phyloP scores from a whole-genome alignment of 1,284 basidiomycete genomes.

The Apiotrichum veenhuisii region DNA sequence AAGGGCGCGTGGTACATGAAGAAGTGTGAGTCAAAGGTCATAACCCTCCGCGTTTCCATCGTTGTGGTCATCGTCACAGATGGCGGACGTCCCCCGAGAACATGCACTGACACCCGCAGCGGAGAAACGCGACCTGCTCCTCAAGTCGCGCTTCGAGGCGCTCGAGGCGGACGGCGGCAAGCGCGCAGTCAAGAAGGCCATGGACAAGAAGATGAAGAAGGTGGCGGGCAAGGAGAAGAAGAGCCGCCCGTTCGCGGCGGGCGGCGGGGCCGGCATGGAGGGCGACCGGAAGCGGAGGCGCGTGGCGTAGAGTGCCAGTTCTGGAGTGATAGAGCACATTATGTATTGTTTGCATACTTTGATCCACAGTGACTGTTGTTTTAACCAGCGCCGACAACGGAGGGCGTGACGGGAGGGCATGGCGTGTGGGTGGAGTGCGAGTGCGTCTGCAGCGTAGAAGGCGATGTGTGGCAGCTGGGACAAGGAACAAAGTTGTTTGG shows the following conservation, averaged over 20 bases:
- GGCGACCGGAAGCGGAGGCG: constrained; percentile 18
- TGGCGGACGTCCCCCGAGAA: no score
- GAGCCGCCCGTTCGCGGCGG: constrained; percentile 62
- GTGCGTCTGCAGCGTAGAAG: no score
- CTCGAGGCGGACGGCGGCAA: constrained; percentile 70
- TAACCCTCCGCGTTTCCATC: no score
- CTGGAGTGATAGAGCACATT: neutral
- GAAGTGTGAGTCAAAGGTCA: constrained; percentile 59
- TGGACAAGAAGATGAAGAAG: constrained; percentile 86
- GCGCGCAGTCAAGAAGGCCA: constrained; percentile 74
- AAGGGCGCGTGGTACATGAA: constrained; percentile 88
- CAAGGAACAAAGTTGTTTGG: no score
- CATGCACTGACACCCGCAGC: constrained; percentile 52
- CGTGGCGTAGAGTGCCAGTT: constrained; percentile 9
- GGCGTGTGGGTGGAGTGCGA: no score
- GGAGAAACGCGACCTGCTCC: constrained; percentile 68
- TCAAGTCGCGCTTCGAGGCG: constrained; percentile 70
- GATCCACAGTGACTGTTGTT: no score
- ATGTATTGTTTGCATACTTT: neutral
- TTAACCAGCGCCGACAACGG: no score
- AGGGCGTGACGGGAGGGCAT: no score
- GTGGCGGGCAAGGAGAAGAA: constrained; percentile 84
- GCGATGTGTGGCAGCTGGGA: no score
- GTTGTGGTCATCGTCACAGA: no score
- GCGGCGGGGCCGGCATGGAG: constrained; percentile 18